Conservation (phyloP, 2,329 filamentous ascomycete species). For the Xylaria sp. region DNA sequence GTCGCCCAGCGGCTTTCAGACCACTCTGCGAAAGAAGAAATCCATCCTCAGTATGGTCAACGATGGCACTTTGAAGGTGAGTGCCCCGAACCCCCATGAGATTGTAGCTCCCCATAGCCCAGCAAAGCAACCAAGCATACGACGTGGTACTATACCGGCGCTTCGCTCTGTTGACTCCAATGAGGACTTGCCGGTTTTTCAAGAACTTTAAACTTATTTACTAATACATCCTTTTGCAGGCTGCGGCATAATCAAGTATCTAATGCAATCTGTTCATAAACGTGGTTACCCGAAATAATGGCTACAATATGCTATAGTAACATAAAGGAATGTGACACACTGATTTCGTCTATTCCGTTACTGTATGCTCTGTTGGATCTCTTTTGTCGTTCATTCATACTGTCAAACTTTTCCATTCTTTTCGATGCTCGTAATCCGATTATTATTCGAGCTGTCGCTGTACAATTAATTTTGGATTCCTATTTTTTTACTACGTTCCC, state of each 20-base stretch:
- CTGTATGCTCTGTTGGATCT: conserved; percentile 2
- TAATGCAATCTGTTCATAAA: background rate
- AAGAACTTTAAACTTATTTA: conserved; percentile 14
- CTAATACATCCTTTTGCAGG: conserved; percentile 11
- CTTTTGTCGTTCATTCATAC: background rate
- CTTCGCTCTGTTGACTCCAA: conserved; percentile 11
- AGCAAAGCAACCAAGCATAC: background rate
- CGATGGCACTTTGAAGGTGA: conserved; percentile 25
- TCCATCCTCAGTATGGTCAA: conserved; percentile 16
- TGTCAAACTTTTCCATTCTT: background rate
- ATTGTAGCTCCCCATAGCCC: background rate
- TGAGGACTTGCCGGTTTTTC: conserved; percentile 11
- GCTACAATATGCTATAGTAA: background rate
- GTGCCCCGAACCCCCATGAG: background rate
- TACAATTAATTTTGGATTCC: background rate
- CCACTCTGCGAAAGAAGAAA: conserved; percentile 12
- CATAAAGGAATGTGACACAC: background rate
- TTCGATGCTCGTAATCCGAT: background rate
- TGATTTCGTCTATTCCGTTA: background rate
- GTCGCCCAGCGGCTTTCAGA: background rate
- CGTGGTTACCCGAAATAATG: background rate
- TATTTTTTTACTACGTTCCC: background rate
- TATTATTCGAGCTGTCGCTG: background rate
- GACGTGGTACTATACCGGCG: background rate
- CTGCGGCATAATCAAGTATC: background rate